Conservation (phyloP, 129 eudicot genomes). For the Ambrosia artemisiifolia region DNA sequence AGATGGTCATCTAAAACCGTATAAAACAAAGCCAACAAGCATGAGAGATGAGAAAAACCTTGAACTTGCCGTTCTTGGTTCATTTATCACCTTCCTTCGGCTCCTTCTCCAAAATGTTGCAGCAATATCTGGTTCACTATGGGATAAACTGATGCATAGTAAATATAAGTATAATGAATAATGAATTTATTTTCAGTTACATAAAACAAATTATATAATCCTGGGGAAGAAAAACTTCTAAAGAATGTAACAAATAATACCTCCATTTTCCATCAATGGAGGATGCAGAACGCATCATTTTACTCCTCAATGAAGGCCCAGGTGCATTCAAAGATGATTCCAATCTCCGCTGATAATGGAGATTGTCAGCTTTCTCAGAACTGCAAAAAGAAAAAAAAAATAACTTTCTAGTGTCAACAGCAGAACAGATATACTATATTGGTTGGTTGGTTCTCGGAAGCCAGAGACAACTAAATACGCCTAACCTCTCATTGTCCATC, state of each 20-base stretch:
- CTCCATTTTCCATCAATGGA: conserved; percentile 71
- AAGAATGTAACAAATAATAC: conserved; percentile 27
- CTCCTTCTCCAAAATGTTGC: conserved; percentile 93
- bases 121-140: conserved; percentile 92
- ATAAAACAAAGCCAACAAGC: conserved; percentile 12
- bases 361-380: conserved; percentile 76
- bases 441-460: too few species aligned
- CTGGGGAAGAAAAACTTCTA: not conserved
- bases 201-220: not conserved
- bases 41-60: conserved; percentile 48
- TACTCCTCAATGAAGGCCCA: conserved; percentile 80
- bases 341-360: conserved; percentile 60
- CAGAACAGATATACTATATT: not conserved
- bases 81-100: conserved; percentile 82
- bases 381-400: conserved; percentile 36
- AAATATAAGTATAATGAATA: conserved; percentile 11
- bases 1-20: conserved; percentile 10
- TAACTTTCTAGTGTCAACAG: conserved; percentile 6
- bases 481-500: conserved; percentile 77
- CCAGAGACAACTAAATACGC: not conserved
- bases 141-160: conserved; percentile 56
- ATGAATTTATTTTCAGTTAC: not conserved
- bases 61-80: conserved; percentile 92
- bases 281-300: conserved; percentile 74
- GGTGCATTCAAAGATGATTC: conserved; percentile 72